Conservation (phyloP, 192 early-diverging fungal species). For the Podila horticola region DNA sequence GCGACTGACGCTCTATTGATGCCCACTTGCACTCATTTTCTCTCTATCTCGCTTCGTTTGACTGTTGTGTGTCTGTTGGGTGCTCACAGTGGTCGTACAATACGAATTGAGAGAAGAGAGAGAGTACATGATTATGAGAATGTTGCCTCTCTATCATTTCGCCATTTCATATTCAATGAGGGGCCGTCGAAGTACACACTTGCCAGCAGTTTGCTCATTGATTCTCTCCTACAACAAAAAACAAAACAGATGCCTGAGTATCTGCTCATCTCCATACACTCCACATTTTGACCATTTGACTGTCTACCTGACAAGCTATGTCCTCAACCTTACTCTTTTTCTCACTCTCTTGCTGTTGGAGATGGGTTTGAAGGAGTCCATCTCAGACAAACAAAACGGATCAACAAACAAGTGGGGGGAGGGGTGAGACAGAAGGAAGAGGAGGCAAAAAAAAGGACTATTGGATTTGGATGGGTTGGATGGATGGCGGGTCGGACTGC, state of each 20-base stretch:
- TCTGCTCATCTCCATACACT: slow-evolving; percentile 1
- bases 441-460: no score
- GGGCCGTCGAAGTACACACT: neutral
- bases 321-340: neutral
- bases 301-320: slow-evolving; percentile 5
- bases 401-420: neutral
- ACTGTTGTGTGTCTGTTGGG: no score
- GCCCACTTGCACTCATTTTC: no score
- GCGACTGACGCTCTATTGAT: no score
- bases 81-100: no score
- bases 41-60: no score
- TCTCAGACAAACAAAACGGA: neutral
- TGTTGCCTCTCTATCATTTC: no score
- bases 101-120: no score
- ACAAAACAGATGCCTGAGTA: neutral
- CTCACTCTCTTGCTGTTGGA: neutral
- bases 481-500: no score
- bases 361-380: neutral
- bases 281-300: no score
- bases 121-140: no score
- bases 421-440: neutral
- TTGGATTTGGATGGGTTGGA: neutral
- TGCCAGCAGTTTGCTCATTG: neutral
- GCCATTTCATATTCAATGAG: no score
- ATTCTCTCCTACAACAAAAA: neutral